Evolutionary conservation across 805 yeast genomes (phyloP).

Genomic region (Candida fluviatilis): DNA sequence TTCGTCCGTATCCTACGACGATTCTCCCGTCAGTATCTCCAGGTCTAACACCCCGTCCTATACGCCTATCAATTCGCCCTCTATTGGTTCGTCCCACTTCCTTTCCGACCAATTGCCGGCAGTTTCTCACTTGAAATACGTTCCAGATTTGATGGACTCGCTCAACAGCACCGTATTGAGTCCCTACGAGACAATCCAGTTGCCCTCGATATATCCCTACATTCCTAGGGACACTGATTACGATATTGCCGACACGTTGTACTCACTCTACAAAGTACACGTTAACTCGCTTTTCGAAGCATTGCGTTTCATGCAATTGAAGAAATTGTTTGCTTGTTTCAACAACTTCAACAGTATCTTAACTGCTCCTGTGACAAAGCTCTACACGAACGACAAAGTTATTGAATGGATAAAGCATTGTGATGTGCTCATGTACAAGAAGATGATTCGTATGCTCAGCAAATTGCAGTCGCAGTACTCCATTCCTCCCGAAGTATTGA

Average conservation of each 20-base stretch:
- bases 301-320: constrained; percentile 63
- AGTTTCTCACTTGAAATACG: constrained; percentile 20
- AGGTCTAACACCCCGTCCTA: constrained; percentile 11
- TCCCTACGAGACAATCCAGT: constrained; percentile 15
- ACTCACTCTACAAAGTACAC: constrained; percentile 58
- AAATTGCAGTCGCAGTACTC: constrained; percentile 52
- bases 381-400: constrained; percentile 47
- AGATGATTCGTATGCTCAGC: constrained; percentile 54
- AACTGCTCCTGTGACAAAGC: constrained; percentile 58
- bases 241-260: constrained; percentile 60
- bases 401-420: constrained; percentile 64
- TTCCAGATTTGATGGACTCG: constrained; percentile 25
- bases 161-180: constrained; percentile 15
- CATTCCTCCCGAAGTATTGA: constrained; percentile 53
- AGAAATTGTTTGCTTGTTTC: constrained; percentile 52
- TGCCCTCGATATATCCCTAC: constrained; percentile 40
- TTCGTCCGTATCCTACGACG: constrained; percentile 11
- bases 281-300: constrained; percentile 63
- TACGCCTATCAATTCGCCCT: constrained; percentile 11
- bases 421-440: constrained; percentile 58
- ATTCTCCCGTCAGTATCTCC: constrained; percentile 9
- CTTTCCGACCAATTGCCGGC: constrained; percentile 11
- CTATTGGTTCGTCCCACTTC: constrained; percentile 4
- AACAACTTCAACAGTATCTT: constrained; percentile 50
- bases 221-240: constrained; percentile 44